Percentiles rank a stretch among this genome's conserved stretches.
phyloP scores from a whole-genome alignment of 495 filamentous ascomycete species.

The Neurospora terricola region DNA sequence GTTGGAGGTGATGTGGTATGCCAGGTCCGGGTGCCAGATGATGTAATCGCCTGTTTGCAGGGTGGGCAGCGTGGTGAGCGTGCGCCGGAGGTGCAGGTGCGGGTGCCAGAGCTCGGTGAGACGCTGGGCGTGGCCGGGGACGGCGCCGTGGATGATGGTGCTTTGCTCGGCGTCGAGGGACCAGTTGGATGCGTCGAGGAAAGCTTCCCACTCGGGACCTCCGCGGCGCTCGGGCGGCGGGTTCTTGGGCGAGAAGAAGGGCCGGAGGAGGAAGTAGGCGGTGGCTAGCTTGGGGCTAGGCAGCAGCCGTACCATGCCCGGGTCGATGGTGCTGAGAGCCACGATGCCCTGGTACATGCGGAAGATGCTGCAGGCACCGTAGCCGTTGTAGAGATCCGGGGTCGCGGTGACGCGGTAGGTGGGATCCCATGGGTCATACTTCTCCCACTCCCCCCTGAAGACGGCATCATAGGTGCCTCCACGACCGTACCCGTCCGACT shows the following conservation, averaged over 20 bases:
- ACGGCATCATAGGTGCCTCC: constrained; percentile 65
- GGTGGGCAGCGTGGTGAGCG: constrained; percentile 69
- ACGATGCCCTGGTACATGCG: constrained; percentile 86
- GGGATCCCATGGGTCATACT: constrained; percentile 78
- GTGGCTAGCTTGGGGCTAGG: constrained; percentile 73
- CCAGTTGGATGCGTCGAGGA: constrained; percentile 53
- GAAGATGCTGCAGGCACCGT: constrained; percentile 78
- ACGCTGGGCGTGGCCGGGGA: constrained; percentile 71
- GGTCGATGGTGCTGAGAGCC: constrained; percentile 66
- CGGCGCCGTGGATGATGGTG: constrained; percentile 66
- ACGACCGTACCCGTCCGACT: constrained; percentile 67
- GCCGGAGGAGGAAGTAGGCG: constrained; percentile 77
- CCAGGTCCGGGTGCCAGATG: constrained; percentile 77
- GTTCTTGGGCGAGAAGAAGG: constrained; percentile 62
- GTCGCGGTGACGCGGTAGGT: constrained; percentile 61
- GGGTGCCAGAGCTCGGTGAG: constrained; percentile 68
- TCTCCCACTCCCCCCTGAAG: constrained; percentile 72
- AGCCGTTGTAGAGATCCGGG: constrained; percentile 77
- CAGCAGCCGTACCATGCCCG: constrained; percentile 76
- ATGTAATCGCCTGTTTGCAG: constrained; percentile 83
- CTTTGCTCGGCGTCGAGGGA: constrained; percentile 33
- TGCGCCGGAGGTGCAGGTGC: constrained; percentile 60
- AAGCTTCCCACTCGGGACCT: constrained; percentile 33
- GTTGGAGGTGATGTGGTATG: constrained; percentile 38
- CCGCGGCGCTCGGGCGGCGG: constrained; percentile 27